Evolutionary conservation across 495 filamentous ascomycete species (phyloP).

Genomic region (Staphylotrichum tortipilum): DNA sequence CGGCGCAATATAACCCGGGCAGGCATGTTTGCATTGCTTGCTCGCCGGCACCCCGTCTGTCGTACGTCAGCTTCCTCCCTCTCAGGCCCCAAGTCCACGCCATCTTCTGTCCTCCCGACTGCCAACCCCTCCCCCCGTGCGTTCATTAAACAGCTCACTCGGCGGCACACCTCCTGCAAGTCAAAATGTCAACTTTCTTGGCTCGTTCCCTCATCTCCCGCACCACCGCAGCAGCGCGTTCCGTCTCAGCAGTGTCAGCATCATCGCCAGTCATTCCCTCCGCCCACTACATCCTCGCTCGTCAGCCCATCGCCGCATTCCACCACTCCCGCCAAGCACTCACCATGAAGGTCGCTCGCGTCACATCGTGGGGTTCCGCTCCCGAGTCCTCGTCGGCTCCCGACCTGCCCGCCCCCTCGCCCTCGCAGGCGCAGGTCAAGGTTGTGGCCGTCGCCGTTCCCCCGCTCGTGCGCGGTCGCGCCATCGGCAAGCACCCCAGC

Average conservation of each 20-base stretch:
- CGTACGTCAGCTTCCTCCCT: background rate
- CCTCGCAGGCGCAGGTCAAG: conserved; percentile 7
- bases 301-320: background rate
- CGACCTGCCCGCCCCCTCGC: conserved; percentile 2
- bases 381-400: background rate
- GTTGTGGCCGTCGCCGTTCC: conserved; percentile 4
- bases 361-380: conserved; percentile 4
- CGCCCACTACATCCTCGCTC: background rate
- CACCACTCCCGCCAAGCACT: background rate
- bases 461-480: conserved; percentile 2
- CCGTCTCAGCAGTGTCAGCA: background rate
- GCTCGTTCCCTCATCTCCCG: background rate
- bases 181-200: background rate
- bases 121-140: too few species aligned
- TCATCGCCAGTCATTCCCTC: background rate
- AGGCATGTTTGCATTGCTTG: too few species aligned
- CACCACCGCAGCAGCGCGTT: background rate
- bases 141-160: background rate
- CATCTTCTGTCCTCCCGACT: background rate
- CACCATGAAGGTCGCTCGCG: conserved; percentile 6
- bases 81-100: background rate
- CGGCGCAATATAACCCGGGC: background rate
- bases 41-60: too few species aligned
- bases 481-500: conserved; percentile 1
- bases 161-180: conserved; percentile 2